Base-by-base conservation (phyloP, 768 basidiomycete species). In the Termitomyces titanicus region DNA sequence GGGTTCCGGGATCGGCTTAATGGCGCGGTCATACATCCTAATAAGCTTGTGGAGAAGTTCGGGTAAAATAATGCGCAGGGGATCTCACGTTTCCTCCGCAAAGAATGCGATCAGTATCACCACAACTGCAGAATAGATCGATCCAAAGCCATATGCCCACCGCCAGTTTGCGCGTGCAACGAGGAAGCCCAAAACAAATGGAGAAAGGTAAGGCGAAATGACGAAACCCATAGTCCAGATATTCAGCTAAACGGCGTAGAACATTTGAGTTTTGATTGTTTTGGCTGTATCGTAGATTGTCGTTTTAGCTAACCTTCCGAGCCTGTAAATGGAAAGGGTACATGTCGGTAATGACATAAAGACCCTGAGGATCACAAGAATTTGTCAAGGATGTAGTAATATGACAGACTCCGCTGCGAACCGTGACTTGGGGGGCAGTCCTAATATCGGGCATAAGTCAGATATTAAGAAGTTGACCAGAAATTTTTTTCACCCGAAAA, bases 181-280 rank as follows among this genome's bases (percentile, higher is more conserved):
- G 8, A 87, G 71, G 73, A 86, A 89, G 2, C 86, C 85, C 57
- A 86, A 82, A 1, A 79, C 74, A 62, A 85, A 86, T 0, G 86
- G 86, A 1, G 83, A 84, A 6, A 81, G 61, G 72, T 82, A 83
- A 9, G 81, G 83, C 10, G 84, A 83, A 24, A 85, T 65, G 63
- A 88, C 78, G 70, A 87, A 85, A 1, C 84, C 87, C 78, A 88
- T 82, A 3, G 85, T 86, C 86, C 85, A 86, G 48, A 84, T 69
- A 60, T 84, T 85, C 31, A 87, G 74, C 83, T 86, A 81, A n/a
- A n/a, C n/a, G n/a, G n/a, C n/a, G n/a, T n/a, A n/a, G n/a, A n/a
- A n/a, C n/a, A n/a, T n/a, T n/a, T n/a, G n/a, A n/a, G n/a, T n/a
- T n/a, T n/a, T n/a, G n/a, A n/a, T n/a, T n/a, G n/a, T n/a, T n/a